A percentile compares a stretch with the other conserved stretches of the same genome.
phyloP scores from a whole-genome alignment of 2,329 filamentous ascomycete species.

The Fusarium zealandicum region DNA sequence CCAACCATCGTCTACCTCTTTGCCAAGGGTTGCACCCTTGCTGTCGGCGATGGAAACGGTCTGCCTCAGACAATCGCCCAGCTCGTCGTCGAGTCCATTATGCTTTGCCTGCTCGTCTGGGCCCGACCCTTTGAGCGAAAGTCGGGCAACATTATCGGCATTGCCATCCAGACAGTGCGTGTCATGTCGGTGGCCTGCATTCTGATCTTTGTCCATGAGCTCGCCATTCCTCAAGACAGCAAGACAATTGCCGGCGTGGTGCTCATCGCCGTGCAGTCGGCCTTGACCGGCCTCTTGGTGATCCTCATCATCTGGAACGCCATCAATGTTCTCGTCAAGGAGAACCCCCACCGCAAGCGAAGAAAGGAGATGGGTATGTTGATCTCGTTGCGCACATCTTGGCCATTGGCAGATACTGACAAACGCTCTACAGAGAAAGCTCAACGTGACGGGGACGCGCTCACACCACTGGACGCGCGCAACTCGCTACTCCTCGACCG shows the following conservation, averaged over 20 bases:
- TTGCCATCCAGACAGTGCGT: constrained; percentile 86
- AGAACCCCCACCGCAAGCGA: constrained; percentile 89
- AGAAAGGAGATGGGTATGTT: constrained; percentile 87
- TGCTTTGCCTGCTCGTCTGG: constrained; percentile 84
- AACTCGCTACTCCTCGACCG: constrained; percentile 82
- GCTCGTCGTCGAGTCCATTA: constrained; percentile 79
- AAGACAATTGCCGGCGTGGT: constrained; percentile 95
- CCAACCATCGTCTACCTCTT: constrained; percentile 91
- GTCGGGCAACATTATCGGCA: constrained; percentile 92
- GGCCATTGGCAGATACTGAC: constrained; percentile 37
- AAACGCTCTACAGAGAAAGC: constrained; percentile 68
- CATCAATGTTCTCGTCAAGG: constrained; percentile 79
- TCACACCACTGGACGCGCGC: constrained; percentile 86
- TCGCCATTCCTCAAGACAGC: constrained; percentile 88
- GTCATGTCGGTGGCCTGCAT: constrained; percentile 89
- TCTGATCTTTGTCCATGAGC: constrained; percentile 90
- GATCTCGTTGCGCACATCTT: neutral
- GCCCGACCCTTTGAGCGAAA: constrained; percentile 85
- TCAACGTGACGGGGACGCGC: constrained; percentile 77
- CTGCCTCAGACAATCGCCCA: constrained; percentile 81
- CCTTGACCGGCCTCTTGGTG: constrained; percentile 81
- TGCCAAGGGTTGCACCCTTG: constrained; percentile 84
- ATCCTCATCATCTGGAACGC: constrained; percentile 91
- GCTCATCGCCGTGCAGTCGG: constrained; percentile 88
- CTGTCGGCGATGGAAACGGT: constrained; percentile 84